Conservation (phyloP, 352 stramenopile genomes). For the Pythium rhizo-oryzae region DNA sequence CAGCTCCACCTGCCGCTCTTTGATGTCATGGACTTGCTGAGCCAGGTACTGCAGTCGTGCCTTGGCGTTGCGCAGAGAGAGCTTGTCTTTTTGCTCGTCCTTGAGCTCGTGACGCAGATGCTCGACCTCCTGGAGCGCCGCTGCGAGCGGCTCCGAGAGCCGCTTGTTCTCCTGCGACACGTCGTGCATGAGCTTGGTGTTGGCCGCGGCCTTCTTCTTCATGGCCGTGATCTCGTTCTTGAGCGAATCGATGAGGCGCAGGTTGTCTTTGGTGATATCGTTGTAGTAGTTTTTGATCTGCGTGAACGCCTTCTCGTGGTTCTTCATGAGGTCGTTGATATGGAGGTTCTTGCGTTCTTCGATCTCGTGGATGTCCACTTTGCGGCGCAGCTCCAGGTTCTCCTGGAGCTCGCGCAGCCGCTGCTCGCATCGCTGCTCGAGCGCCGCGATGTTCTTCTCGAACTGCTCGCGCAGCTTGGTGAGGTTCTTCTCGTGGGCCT, state of each 20-base stretch:
- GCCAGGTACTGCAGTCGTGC: conserved; percentile 80
- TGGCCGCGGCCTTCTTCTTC: conserved; percentile 91
- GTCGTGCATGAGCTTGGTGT: conserved; percentile 94
- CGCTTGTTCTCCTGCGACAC: conserved; percentile 93
- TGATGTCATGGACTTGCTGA: conserved; percentile 69
- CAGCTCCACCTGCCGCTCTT: conserved; percentile 66
- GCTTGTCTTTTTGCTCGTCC: conserved; percentile 92
- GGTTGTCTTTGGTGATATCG: conserved; percentile 94
- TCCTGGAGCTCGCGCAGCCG: conserved; percentile 74
- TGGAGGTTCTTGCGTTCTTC: conserved; percentile 95
- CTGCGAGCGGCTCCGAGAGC: conserved; percentile 85
- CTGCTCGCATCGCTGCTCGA: conserved; percentile 74
- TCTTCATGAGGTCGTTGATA: conserved; percentile 95
- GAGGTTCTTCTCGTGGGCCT: conserved; percentile 93
- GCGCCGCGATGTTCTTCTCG: conserved; percentile 79
- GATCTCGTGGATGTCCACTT: conserved; percentile 94
- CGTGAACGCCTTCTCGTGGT: conserved; percentile 92
- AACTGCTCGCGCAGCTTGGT: conserved; percentile 91
- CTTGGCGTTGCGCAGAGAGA: conserved; percentile 90
- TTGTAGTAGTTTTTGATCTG: conserved; percentile 98
- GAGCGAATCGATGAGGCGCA: conserved; percentile 92
- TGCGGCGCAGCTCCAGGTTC: conserved; percentile 90
- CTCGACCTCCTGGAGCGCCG: conserved; percentile 89
- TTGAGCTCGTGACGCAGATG: conserved; percentile 89
- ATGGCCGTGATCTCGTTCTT: conserved; percentile 93